A percentile compares a stretch with the other conserved stretches of the same genome.
Conservation (phyloP, 176 grass and related monocot genomes). For the Neostapfia colusana region DNA sequence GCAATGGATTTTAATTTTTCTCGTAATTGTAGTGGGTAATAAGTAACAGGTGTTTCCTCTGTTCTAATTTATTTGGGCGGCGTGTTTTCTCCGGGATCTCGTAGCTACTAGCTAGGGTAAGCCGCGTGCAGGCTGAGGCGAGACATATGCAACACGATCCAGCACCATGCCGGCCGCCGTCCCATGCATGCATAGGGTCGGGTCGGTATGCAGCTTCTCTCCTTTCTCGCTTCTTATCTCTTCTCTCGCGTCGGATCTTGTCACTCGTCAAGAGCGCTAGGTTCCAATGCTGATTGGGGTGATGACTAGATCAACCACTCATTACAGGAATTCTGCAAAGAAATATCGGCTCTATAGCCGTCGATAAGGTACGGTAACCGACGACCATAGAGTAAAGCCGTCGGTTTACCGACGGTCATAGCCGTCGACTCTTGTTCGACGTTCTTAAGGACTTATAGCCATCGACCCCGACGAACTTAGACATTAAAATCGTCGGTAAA, state of each 20-base stretch:
- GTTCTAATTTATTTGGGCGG: no score
- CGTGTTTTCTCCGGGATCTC: neutral
- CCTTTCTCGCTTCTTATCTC: neutral
- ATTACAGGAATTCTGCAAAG: no score
- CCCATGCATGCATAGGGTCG: neutral
- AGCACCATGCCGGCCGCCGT: neutral
- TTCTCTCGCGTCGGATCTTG: neutral
- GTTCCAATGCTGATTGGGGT: slow-evolving; percentile 4
- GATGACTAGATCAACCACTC: slow-evolving; percentile 53
- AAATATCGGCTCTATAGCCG: no score
- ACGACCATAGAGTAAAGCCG: no score
- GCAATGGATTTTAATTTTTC: no score
- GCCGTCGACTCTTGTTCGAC: no score
- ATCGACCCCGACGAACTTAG: no score
- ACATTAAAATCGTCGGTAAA: no score
- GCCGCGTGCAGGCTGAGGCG: neutral
- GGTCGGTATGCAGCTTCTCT: slow-evolving; percentile 5
- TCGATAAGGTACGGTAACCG: no score
- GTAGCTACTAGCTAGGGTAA: neutral
- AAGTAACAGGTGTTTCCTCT: neutral
- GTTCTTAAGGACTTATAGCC: no score
- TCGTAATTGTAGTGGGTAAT: no score
- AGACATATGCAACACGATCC: neutral
- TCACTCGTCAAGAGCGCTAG: neutral
- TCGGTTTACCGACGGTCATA: no score